These are phyloP conservation scores for Astragalus glycyphyllos DNA, from an alignment of 306 rosid genomes.

Conservation along the genomic window DNA sequence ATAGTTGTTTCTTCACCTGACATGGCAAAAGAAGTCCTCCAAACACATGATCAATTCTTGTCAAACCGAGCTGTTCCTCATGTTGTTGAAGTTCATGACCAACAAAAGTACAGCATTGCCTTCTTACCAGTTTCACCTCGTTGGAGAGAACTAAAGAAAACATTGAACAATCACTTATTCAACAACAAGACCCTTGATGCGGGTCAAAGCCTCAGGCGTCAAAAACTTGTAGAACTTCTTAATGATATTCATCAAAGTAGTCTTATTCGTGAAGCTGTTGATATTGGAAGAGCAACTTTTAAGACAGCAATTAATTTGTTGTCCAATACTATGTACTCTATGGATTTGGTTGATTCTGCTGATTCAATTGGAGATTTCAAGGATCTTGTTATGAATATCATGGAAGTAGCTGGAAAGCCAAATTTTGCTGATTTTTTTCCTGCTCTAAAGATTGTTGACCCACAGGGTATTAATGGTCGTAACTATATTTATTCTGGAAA, in stretches of 20 bases:
- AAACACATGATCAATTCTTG: slow-evolving; percentile 13
- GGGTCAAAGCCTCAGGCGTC: neutral
- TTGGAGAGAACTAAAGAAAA: slow-evolving; percentile 28
- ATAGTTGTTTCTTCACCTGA: slow-evolving; percentile 30
- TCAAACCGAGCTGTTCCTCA: slow-evolving; percentile 9
- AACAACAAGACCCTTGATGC: slow-evolving; percentile 10
- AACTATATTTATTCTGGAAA: neutral
- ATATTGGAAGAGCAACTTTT: slow-evolving; percentile 15
- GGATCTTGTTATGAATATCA: slow-evolving; percentile 16
- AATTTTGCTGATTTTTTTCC: slow-evolving; percentile 27
- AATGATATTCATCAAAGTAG: slow-evolving; percentile 7
- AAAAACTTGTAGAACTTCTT: slow-evolving; percentile 12
- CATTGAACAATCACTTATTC: neutral
- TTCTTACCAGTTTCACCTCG: slow-evolving; percentile 33
- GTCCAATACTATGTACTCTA: slow-evolving; percentile 19
- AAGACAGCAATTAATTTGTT: neutral
- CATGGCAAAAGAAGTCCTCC: slow-evolving; percentile 31
- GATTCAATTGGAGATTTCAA: slow-evolving; percentile 5
- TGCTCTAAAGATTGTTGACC: neutral
- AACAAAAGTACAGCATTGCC: neutral
- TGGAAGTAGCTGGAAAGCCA: slow-evolving; percentile 21
- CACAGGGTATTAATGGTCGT: neutral
- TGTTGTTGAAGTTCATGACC: slow-evolving; percentile 1
- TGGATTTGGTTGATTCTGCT: neutral
- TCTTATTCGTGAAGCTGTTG: neutral